Evolutionary conservation across 2,329 filamentous ascomycete genomes (phyloP), one percentile per base, ranked within the genome.

Genomic region (Arthrobotrys sinensis): DNA sequence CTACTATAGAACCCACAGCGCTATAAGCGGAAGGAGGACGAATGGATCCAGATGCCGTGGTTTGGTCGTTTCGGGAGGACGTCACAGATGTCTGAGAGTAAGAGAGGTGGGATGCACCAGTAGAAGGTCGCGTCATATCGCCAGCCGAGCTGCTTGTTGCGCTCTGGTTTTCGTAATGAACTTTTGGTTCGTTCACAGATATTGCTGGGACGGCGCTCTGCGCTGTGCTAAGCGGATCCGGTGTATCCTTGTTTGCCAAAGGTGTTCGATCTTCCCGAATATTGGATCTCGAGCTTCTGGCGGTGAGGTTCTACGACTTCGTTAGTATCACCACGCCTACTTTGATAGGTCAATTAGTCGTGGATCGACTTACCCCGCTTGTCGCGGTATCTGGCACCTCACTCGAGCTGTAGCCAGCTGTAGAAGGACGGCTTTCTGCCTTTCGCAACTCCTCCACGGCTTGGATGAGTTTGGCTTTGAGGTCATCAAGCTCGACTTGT

Each of bases 1-100:
- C 73, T 6, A 43, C 28, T 12, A 71, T 62, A 6, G 73, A 71
- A 4, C 60, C 21, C 3, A 67, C 48, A 12, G 62, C 60, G 21
- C 73, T 71, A 28, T 71, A 71, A 24, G 66, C 36, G 67, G 73
- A 77, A 68, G 66, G 50, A 60, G 73, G 66, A 28, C 73, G 57
- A n/a, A 65, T 28, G 28, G 73, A 70, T 19, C 45, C 66, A 19
- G 73, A 77, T 53, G 57, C 32, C 28, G 65, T 50, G 4, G 72
- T 46, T 12, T 55, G 73, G 4, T 40, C 73, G 43, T 71, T 71
- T 21, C 43, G 48, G 21, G 66, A 71, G 24, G 66, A 55, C 14
- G 72, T 67, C 34, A 66, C 34, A 21, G 67, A 77, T 14, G 66
- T 71, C 28, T 77, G 73, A n/a, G 73, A 66, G 32, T 77, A 57